Percentiles rank a stretch among this genome's conserved stretches.
Conservation (phyloP, 331 rosid species). For the Acacia concinna region DNA sequence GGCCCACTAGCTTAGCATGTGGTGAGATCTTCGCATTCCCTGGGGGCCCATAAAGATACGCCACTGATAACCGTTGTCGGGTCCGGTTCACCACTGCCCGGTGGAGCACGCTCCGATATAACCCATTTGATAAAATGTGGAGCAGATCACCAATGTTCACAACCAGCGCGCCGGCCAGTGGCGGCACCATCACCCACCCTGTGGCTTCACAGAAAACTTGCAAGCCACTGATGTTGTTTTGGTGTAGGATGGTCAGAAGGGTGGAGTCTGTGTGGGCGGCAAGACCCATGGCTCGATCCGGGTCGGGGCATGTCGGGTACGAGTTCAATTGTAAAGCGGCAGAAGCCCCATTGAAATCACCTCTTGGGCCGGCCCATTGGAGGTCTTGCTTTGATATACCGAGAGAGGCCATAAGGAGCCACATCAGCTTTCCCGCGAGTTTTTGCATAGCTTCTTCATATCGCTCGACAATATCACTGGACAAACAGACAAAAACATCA, state of each 20-base stretch:
- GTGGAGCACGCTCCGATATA: slow-evolving; percentile 68
- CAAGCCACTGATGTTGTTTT: slow-evolving; percentile 68
- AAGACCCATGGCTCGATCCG: slow-evolving; percentile 88
- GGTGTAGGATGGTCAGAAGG: slow-evolving; percentile 70
- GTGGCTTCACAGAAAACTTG: slow-evolving; percentile 58
- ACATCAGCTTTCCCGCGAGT: slow-evolving; percentile 67
- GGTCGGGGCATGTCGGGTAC: slow-evolving; percentile 91
- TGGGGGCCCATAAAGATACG: slow-evolving; percentile 78
- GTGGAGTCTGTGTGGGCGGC: slow-evolving; percentile 90
- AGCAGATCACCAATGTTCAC: slow-evolving; percentile 70
- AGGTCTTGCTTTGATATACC: slow-evolving; percentile 62
- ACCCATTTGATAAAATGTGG: slow-evolving; percentile 80
- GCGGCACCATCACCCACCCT: slow-evolving; percentile 77
- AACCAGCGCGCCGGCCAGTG: slow-evolving; percentile 42
- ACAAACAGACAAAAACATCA: slow-evolving; percentile 16
- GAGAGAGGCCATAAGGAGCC: slow-evolving; percentile 66
- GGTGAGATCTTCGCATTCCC: slow-evolving; percentile 61
- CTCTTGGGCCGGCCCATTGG: slow-evolving; percentile 67
- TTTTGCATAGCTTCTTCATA: slow-evolving; percentile 66
- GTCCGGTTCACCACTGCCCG: slow-evolving; percentile 75
- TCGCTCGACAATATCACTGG: slow-evolving; percentile 53
- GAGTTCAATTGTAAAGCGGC: slow-evolving; percentile 76
- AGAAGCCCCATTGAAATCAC: slow-evolving; percentile 39
- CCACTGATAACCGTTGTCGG: slow-evolving; percentile 59
- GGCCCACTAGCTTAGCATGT: slow-evolving; percentile 54